Evolutionary conservation across 129 eudicot species (phyloP), one percentile per base, ranked within the genome.

Genomic region (Gnaphalium uliginosum): DNA sequence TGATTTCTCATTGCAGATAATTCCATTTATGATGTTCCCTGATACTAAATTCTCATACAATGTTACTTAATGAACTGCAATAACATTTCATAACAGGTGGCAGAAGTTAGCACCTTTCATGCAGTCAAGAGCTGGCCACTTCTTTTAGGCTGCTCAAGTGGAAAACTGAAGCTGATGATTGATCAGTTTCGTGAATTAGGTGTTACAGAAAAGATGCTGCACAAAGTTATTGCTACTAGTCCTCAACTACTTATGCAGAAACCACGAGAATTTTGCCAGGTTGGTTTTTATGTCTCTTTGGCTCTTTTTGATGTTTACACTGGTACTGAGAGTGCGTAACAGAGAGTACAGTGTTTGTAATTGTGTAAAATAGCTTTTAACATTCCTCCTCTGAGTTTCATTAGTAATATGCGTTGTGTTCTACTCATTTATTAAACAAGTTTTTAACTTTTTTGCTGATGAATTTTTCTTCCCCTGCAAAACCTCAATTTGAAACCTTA

Each of bases 201-300:
- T 66, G 58, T 90, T 56, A 78, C 79, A 25, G 83, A 79, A 59
- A 85, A 87, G 79, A 85, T 72, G 66, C 57, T 93, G 62, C 89
- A 89, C 69, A 72, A 76, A 66, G 84, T 88, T 48, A 78, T 93
- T 50, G 79, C 85, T 32, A 85, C 77, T 58, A 90, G 96, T 80
- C 98, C 98, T 43, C 95, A 93, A 77, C 85, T 93, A 56, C 88
- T 93, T 30, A 78, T 85, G 60, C 86, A 78, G 75, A 90, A 83
- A 76, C 89, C 95, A 57, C 85, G 64, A 60, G 96, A 93, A 66
- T 83, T 93, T 83, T 68, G 29, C 56, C 85, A 90, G 97, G 97
- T 92, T 79, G 24, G 86, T 70, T 70, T 84, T 58, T 15, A 4
- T 24, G 9, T 66, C 35, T 75, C 62, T 50, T 14, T 10, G 60